These are phyloP conservation scores for Rhytidhysteron rufulum DNA, from an alignment of 2,329 filamentous ascomycete species.

Conservation along the genomic window DNA sequence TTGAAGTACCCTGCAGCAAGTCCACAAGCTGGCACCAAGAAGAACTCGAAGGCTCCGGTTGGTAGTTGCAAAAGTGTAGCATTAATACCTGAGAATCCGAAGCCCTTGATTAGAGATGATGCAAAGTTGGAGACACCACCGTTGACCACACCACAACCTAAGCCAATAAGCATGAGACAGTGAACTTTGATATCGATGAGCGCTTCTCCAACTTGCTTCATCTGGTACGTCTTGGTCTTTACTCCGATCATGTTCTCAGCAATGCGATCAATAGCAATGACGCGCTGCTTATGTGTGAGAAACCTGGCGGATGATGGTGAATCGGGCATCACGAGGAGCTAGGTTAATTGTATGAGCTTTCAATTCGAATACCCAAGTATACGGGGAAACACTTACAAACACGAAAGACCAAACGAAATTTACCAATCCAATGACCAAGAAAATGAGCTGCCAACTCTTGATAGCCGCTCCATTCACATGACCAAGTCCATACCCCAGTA, in stretches of 20 bases:
- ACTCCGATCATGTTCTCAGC: constrained; percentile 40
- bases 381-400: constrained; percentile 13
- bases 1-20: constrained; percentile 29
- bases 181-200: constrained; percentile 38
- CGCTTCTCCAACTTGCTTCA: constrained; percentile 38
- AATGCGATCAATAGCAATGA: constrained; percentile 39
- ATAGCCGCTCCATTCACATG: constrained; percentile 22
- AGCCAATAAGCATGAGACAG: constrained; percentile 39
- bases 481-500: constrained; percentile 34
- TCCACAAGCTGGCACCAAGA: constrained; percentile 35
- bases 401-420: constrained; percentile 35
- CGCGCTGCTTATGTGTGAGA: constrained; percentile 35
- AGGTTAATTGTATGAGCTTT: neutral
- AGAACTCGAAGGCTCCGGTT: constrained; percentile 41
- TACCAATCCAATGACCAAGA: constrained; percentile 33
- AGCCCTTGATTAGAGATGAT: constrained; percentile 45
- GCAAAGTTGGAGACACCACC: constrained; percentile 51
- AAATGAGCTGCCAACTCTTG: constrained; percentile 35
- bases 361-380: neutral
- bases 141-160: constrained; percentile 47
- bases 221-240: constrained; percentile 37
- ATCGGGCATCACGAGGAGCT: constrained; percentile 35
- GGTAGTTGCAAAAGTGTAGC: constrained; percentile 43
- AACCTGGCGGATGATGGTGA: constrained; percentile 33
- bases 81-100: constrained; percentile 38